Evolutionary conservation across 2,329 filamentous ascomycete genomes (phyloP), one percentile per base, ranked within the genome.

Genomic region (Dothiorella sarmentorum): DNA sequence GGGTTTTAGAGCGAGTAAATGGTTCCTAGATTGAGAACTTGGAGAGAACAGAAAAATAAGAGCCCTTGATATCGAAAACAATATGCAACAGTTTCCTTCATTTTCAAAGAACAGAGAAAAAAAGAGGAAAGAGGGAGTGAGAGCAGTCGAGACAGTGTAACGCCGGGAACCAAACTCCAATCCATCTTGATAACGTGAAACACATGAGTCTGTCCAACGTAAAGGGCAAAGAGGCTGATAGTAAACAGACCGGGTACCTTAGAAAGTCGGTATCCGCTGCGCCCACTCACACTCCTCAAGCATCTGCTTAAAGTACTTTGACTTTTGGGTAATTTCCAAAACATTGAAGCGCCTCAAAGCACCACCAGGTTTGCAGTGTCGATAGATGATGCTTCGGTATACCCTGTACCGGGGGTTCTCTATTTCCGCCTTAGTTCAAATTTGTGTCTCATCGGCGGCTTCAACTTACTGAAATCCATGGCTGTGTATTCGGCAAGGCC

Each of bases 281-380:
- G 35, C 26, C 55, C 55, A 58, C n/a, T 58, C 43, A 2, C 43
- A 22, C 6, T 47, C 43, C 17, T 20, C 29, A n/a, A 65, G 61
- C 2, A 57, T 49, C 7, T 58, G 61, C n/a, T 66, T 64, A 1
- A 72, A 42, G 47, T 61, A 63, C 3, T 58, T 59, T 26, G 68
- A 67, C 56, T 66, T 66, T 6, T 60, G 44, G 4, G 63, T 61
- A 22, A 72, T 71, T 13, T 72, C 68, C 2, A 60, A 42, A 4
- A 72, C 71, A 7, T 45, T 70, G 49, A 68, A 71, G 15, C 63
- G 60, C 11, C 69, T 66, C 22, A 74, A 37, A 0, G 56, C 27
- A 5, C 67, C 67, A 2, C 63, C 58, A 7, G 63, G 64, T 0
- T 61, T 26, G 56, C 72, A 74, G 57, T 68, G 64, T 1, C 33